Percentiles rank a stretch among this genome's conserved stretches.
phyloP scores from a whole-genome alignment of 2,329 filamentous ascomycete species.

The Thelonectria blattea region DNA sequence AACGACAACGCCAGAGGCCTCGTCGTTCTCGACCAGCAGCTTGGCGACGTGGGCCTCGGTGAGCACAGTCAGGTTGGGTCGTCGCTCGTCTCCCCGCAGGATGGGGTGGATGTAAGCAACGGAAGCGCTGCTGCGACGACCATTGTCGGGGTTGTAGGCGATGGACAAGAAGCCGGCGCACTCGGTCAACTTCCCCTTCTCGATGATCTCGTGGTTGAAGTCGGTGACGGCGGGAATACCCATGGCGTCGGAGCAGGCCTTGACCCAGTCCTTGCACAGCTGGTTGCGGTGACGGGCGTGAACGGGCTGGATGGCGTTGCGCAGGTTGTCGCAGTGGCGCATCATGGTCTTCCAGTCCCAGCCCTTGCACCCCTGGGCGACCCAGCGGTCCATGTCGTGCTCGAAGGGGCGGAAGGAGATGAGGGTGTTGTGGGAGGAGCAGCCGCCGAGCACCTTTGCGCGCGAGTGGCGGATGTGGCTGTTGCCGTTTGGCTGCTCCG shows the following conservation, averaged over 20 bases:
- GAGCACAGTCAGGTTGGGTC: constrained; percentile 83
- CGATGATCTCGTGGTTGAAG: constrained; percentile 84
- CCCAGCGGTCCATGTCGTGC: constrained; percentile 87
- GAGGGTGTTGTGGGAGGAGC: constrained; percentile 91
- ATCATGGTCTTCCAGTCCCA: constrained; percentile 89
- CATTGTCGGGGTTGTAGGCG: constrained; percentile 88
- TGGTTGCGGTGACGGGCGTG: constrained; percentile 87
- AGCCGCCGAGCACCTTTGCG: constrained; percentile 90
- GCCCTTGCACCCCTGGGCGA: constrained; percentile 78
- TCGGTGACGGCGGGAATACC: constrained; percentile 82
- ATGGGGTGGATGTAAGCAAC: constrained; percentile 95
- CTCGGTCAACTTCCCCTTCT: constrained; percentile 73
- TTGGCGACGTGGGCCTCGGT: constrained; percentile 89
- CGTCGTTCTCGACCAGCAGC: constrained; percentile 73
- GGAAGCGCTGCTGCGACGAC: constrained; percentile 81
- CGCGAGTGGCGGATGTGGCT: constrained; percentile 90
- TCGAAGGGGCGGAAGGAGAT: constrained; percentile 92
- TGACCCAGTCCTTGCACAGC: constrained; percentile 88
- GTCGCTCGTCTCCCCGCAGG: constrained; percentile 79
- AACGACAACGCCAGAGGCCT: constrained; percentile 76
- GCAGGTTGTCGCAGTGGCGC: constrained; percentile 80
- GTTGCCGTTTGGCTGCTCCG: constrained; percentile 90
- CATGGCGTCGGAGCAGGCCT: constrained; percentile 78
- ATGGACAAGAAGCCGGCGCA: constrained; percentile 91
- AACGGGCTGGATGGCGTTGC: constrained; percentile 89